A percentile compares a stretch with the other conserved stretches of the same genome.
Conservation (phyloP, 2,329 filamentous ascomycete genomes). For the Simplicillium sp. region DNA sequence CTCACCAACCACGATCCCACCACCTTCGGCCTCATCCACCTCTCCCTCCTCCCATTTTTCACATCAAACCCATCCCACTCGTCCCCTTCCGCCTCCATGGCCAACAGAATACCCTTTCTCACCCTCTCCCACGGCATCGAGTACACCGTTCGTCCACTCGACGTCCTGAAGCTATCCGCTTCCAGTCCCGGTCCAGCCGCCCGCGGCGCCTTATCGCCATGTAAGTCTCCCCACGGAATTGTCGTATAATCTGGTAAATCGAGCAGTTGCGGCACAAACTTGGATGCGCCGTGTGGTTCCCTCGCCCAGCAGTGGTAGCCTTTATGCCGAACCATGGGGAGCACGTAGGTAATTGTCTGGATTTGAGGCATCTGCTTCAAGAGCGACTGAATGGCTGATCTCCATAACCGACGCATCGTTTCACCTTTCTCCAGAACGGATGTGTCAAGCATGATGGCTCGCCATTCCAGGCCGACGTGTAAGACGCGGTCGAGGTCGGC, state of each 20-base stretch:
- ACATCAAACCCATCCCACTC: background rate
- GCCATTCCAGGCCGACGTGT: constrained; percentile 19
- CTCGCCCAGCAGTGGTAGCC: constrained; percentile 16
- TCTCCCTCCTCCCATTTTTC: background rate
- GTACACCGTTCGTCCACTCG: background rate
- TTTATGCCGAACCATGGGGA: constrained; percentile 14
- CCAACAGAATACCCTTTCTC: background rate
- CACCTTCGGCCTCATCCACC: background rate
- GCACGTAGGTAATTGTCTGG: constrained; percentile 15
- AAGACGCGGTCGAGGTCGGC: constrained; percentile 11
- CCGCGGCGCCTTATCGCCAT: background rate
- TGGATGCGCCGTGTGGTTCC: constrained; percentile 14
- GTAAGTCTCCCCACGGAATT: constrained; percentile 14
- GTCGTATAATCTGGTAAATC: constrained; percentile 10
- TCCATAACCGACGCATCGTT: constrained; percentile 13
- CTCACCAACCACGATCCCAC: background rate
- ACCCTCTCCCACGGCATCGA: background rate
- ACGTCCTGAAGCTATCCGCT: background rate
- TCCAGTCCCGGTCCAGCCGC: background rate
- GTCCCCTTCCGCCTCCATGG: background rate
- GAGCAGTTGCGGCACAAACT: constrained; percentile 10
- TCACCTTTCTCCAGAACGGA: constrained; percentile 10
- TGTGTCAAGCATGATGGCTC: constrained; percentile 16
- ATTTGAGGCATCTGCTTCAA: constrained; percentile 15
- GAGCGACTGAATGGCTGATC: constrained; percentile 9